phyloP scores from a whole-genome alignment of 2,329 filamentous ascomycete genomes.

The Pseudogymnoascus sp. region DNA sequence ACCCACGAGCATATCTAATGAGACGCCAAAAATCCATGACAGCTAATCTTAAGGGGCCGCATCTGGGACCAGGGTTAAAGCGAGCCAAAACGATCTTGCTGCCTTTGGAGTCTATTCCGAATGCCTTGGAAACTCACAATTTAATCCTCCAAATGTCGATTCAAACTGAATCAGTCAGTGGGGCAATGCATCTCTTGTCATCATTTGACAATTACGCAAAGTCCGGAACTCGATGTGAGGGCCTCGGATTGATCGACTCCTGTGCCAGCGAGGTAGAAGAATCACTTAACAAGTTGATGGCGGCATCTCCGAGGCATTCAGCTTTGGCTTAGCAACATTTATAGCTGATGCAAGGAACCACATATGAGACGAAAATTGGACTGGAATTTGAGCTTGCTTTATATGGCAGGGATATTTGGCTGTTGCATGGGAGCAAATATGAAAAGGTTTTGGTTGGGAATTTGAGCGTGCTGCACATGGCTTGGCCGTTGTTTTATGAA shows the following conservation, averaged over 20 bases:
- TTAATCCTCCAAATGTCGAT: conserved; percentile 15
- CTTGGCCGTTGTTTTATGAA: not conserved
- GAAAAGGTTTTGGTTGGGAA: not conserved
- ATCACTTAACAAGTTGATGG: not conserved
- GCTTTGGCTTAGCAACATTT: not conserved
- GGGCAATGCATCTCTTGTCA: conserved; percentile 4
- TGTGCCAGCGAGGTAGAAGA: not conserved
- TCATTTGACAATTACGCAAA: conserved; percentile 18
- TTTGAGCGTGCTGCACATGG: not conserved
- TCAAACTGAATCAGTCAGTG: conserved; percentile 11
- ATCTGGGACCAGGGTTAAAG: conserved; percentile 15
- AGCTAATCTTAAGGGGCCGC: conserved; percentile 9
- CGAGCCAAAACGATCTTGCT: conserved; percentile 22
- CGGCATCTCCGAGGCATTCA: not conserved
- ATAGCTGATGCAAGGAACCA: not conserved
- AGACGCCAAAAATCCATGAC: conserved; percentile 20
- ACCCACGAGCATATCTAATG: conserved; percentile 26
- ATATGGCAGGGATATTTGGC: not conserved
- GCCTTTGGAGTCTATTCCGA: conserved; percentile 23
- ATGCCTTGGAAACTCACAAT: conserved; percentile 16
- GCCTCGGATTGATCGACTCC: conserved; percentile 13
- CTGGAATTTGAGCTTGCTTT: not conserved
- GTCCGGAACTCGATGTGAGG: conserved; percentile 13
- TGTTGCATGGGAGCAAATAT: not conserved
- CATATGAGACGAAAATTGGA: not conserved